Evolutionary conservation across 345 rosid genomes (phyloP).

Genomic region (Ceriops tagal): DNA sequence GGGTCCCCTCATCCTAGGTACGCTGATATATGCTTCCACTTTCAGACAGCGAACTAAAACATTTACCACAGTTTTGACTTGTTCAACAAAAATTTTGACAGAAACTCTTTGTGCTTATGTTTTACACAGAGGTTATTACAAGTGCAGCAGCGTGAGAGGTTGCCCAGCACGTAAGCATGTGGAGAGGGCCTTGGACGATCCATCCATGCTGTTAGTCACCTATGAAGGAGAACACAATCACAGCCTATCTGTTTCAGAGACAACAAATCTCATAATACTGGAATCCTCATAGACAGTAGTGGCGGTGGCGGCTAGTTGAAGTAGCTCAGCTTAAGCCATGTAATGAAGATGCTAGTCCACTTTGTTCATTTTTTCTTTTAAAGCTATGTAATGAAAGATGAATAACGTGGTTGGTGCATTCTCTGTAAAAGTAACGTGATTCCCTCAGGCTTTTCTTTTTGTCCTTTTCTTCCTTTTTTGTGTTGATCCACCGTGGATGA

Average conservation of each 20-base stretch:
- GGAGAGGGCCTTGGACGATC: constrained; percentile 5
- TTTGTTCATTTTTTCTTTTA: background rate
- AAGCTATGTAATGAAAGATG: too few relatives aligned
- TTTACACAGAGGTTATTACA: background rate
- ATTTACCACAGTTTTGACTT: too few relatives aligned
- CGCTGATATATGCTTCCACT: background rate
- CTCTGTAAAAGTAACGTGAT: constrained; percentile 27
- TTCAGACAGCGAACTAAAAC: background rate
- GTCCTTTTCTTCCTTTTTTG: background rate
- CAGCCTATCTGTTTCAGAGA: background rate
- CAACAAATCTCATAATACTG: background rate
- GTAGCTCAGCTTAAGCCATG: background rate
- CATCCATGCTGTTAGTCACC: constrained; percentile 5
- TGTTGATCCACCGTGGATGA: background rate
- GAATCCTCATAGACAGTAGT: constrained; percentile 60
- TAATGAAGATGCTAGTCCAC: background rate
- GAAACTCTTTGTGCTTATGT: too few relatives aligned
- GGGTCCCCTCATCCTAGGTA: constrained; percentile 34
- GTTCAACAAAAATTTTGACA: too few relatives aligned
- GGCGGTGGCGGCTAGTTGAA: constrained; percentile 3
- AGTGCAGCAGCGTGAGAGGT: constrained; percentile 4
- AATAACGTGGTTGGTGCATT: constrained; percentile 13
- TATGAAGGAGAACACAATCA: constrained; percentile 5
- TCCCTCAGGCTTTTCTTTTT: background rate
- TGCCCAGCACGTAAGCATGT: background rate